Conservation (phyloP, 164 flowering plant species). For the Paratinospora sagittata region DNA sequence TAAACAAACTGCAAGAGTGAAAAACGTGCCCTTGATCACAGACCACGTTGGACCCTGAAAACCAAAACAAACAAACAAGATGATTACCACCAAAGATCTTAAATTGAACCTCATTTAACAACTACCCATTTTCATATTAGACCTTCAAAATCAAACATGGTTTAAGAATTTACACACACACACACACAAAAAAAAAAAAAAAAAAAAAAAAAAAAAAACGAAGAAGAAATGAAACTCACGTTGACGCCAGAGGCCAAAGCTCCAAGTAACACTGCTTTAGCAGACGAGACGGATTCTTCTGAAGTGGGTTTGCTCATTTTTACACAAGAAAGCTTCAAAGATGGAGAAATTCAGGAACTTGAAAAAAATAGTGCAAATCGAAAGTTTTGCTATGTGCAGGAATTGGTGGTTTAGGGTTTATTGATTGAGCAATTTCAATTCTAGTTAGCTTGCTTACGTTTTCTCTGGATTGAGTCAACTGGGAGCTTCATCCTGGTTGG, state of each 20-base stretch:
- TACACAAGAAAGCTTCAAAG: background rate
- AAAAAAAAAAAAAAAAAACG: too few relatives aligned
- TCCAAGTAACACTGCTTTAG: conserved; percentile 76
- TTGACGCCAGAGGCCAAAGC: conserved; percentile 91
- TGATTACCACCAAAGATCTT: too few relatives aligned
- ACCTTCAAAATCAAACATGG: conserved; percentile 35
- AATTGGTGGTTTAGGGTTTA: background rate
- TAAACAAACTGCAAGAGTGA: conserved; percentile 63
- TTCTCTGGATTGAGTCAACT: too few relatives aligned
- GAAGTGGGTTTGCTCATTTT: conserved; percentile 24
- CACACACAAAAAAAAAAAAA: too few relatives aligned
- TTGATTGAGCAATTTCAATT: background rate
- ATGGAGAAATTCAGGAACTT: background rate
- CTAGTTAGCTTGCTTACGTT: too few relatives aligned
- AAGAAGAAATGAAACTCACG: conserved; percentile 25
- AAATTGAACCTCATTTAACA: background rate
- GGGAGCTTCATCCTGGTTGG: background rate
- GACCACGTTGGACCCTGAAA: conserved; percentile 83
- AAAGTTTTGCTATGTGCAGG: background rate
- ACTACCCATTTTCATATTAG: conserved; percentile 46
- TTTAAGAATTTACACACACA: too few relatives aligned
- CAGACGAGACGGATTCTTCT: conserved; percentile 39
- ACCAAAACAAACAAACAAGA: too few relatives aligned
- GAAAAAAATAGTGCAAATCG: background rate
- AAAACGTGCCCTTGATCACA: conserved; percentile 53